phyloP scores from a whole-genome alignment of 257 asterid species.

The Gentiana macrophylla region DNA sequence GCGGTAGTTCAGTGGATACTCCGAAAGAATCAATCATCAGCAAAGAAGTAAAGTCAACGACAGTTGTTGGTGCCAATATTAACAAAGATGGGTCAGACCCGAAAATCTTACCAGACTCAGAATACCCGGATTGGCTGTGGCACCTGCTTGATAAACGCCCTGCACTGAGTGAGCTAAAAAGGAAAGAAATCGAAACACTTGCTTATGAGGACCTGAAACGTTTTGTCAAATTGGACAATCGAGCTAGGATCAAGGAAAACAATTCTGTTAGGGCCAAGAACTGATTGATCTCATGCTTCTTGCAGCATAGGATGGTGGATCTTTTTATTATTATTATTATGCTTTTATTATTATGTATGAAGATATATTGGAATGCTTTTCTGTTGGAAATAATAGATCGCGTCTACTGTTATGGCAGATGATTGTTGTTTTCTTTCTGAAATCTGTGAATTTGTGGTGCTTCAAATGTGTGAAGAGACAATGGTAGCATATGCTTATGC shows the following conservation, averaged over 20 bases:
- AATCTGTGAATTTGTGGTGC: no score
- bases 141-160: constrained; percentile 67
- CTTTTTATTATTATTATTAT: no score
- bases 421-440: no score
- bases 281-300: background rate
- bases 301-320: no score
- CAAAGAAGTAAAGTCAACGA: constrained; percentile 91
- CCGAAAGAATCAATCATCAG: constrained; percentile 63
- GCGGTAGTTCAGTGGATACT: constrained; percentile 63
- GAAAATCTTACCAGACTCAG: constrained; percentile 66
- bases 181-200: constrained; percentile 49
- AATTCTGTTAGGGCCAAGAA: constrained; percentile 63
- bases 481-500: no score
- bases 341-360: no score
- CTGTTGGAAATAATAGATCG: no score
- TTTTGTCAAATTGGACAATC: constrained; percentile 85
- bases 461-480: no score
- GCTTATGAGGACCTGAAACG: constrained; percentile 76
- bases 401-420: no score
- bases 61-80: constrained; percentile 66
- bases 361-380: no score
- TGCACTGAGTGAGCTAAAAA: constrained; percentile 76
- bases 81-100: constrained; percentile 90
- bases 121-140: constrained; percentile 89
- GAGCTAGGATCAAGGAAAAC: constrained; percentile 89